phyloP scores from a whole-genome alignment of 176 grass and related monocot species.

The Carex scoparia region DNA sequence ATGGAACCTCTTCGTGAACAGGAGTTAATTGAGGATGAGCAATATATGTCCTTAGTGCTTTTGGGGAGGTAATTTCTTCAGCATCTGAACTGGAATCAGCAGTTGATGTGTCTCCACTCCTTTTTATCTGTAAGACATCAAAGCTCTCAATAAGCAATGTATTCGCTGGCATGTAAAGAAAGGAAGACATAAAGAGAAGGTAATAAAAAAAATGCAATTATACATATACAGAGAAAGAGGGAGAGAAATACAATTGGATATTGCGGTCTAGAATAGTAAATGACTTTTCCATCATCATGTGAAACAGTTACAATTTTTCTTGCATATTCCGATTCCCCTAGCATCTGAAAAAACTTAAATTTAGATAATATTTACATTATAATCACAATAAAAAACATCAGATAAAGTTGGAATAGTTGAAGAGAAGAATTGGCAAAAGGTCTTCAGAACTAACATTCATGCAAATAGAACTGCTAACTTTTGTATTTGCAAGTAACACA shows the following conservation, averaged over 20 bases:
- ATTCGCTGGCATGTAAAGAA: not conserved
- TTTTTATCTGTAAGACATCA: conserved; percentile 38
- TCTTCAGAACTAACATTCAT: not conserved
- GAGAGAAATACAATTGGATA: conserved; percentile 18
- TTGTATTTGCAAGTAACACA: not conserved
- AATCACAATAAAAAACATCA: not conserved
- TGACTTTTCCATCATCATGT: conserved; percentile 45
- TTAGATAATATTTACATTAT: not conserved
- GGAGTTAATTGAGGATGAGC: conserved; percentile 37
- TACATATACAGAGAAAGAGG: not conserved
- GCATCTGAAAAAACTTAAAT: conserved; percentile 29
- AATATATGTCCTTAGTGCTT: conserved; percentile 21
- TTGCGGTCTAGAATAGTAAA: conserved; percentile 47
- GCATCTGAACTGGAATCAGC: conserved; percentile 50
- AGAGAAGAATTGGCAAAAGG: not conserved
- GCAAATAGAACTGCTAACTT: not conserved
- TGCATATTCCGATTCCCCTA: conserved; percentile 40
- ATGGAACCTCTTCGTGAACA: conserved; percentile 37
- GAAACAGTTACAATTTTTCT: conserved; percentile 54
- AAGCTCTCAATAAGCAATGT: not conserved
- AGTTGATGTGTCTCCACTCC: conserved; percentile 39
- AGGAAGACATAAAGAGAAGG: not conserved
- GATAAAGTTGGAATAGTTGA: not conserved
- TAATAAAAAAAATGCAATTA: not conserved
- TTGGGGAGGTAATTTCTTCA: conserved; percentile 35